Percentiles rank a stretch among this genome's conserved stretches.
These are phyloP conservation scores for Brassica hybrid DNA, from an alignment of 441 rosid genomes.

Conservation along the genomic window DNA sequence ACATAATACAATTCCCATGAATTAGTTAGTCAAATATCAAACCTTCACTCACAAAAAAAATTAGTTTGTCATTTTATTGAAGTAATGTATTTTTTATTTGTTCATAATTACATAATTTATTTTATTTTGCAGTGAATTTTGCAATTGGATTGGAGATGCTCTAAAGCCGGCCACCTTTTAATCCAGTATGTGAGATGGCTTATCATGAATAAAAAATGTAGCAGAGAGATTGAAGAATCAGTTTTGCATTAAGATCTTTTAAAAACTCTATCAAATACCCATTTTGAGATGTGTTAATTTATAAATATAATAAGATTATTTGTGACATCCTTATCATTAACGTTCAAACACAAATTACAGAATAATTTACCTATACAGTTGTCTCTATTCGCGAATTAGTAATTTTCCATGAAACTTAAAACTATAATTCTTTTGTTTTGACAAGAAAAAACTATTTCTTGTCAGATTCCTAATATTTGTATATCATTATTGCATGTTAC, in stretches of 20 bases:
- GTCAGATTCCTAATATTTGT: background rate
- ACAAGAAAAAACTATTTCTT: background rate
- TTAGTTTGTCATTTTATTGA: too few relatives aligned
- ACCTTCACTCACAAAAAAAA: too few relatives aligned
- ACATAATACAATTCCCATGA: background rate
- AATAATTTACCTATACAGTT: background rate
- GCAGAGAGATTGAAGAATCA: background rate
- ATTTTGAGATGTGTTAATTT: background rate
- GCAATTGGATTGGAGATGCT: too few relatives aligned
- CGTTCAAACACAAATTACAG: background rate
- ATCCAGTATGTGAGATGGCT: background rate
- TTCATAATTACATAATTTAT: too few relatives aligned
- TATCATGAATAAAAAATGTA: background rate
- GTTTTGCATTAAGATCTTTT: background rate
- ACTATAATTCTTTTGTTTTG: background rate
- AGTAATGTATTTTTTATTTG: too few relatives aligned
- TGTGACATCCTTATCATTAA: background rate
- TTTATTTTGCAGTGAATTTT: too few relatives aligned
- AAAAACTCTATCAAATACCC: background rate
- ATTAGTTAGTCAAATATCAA: background rate
- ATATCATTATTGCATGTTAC: background rate
- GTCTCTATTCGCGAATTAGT: background rate
- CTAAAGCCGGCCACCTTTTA: background rate
- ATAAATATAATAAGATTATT: background rate
- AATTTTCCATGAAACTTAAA: conserved; percentile 13